Evolutionary conservation across 257 asterid genomes (phyloP).

Genomic region (Lycium barbarum): DNA sequence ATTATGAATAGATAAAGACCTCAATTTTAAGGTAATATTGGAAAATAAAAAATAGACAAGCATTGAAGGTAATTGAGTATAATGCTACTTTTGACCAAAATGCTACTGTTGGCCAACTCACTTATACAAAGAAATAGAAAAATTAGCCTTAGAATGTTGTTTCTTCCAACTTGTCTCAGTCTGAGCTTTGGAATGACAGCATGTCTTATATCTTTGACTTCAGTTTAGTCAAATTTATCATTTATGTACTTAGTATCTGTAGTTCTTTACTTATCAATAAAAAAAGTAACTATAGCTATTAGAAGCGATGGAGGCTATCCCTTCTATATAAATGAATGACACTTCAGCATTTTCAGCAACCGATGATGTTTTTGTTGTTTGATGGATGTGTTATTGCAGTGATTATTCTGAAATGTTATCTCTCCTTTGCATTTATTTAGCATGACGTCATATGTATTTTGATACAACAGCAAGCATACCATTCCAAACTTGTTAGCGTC

Average conservation of each 20-base stretch:
- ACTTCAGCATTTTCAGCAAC: neutral
- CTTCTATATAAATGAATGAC: neutral
- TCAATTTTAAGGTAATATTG: neutral
- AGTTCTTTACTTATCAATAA: neutral
- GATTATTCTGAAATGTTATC: neutral
- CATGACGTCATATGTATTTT: neutral
- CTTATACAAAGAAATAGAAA: neutral
- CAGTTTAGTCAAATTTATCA: neutral
- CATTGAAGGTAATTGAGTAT: neutral
- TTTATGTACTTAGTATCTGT: neutral
- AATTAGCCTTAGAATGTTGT: neutral
- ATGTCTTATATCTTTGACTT: neutral
- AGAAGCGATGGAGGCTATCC: constrained; percentile 6
- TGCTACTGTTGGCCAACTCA: neutral
- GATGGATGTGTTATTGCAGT: neutral
- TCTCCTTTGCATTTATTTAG: constrained; percentile 5
- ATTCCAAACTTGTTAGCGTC: neutral
- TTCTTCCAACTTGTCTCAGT: neutral
- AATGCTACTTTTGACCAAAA: neutral
- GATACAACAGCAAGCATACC: neutral
- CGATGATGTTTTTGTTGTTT: neutral
- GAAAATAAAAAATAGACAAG: neutral
- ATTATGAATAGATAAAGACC: neutral
- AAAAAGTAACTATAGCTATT: constrained; percentile 10
- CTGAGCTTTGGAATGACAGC: neutral